Conservation (phyloP, 2,329 filamentous ascomycete genomes). For the Torrubiella hemipterigena region DNA sequence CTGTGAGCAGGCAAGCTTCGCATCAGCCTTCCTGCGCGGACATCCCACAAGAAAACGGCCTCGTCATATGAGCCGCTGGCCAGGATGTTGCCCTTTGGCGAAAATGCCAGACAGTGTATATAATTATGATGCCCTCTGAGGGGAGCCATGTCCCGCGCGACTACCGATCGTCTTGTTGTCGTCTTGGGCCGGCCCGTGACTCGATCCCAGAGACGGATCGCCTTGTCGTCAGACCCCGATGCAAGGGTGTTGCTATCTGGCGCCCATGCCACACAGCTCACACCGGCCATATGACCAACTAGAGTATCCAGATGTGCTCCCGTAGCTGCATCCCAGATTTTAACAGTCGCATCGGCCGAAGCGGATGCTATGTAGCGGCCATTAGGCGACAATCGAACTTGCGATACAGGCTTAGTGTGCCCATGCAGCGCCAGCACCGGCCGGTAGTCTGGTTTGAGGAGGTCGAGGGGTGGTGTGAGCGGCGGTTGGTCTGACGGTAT, state of each 20-base stretch:
- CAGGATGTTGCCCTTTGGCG: constrained; percentile 95
- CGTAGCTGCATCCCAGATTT: constrained; percentile 75
- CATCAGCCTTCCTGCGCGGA: constrained; percentile 79
- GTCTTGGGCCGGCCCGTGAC: constrained; percentile 45
- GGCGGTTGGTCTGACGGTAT: constrained; percentile 11
- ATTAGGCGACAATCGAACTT: constrained; percentile 84
- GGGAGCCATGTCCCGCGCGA: constrained; percentile 34
- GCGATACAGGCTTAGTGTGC: constrained; percentile 67
- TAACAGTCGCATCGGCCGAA: constrained; percentile 81
- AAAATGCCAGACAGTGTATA: constrained; percentile 86
- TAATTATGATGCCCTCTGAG: constrained; percentile 91
- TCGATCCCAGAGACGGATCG: constrained; percentile 83
- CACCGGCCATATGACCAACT: constrained; percentile 13
- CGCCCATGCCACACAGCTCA: constrained; percentile 89
- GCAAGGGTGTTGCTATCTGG: constrained; percentile 81
- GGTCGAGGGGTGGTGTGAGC: constrained; percentile 31
- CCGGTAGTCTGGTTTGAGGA: constrained; percentile 52
- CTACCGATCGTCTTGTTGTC: constrained; percentile 24
- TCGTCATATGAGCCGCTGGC: constrained; percentile 95
- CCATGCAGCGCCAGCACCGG: constrained; percentile 61
- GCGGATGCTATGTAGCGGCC: constrained; percentile 81
- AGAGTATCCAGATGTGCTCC: constrained; percentile 68
- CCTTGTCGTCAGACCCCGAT: constrained; percentile 90
- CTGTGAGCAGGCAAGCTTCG: constrained; percentile 85
- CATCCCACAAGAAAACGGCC: constrained; percentile 94